Evolutionary conservation across 2,329 filamentous ascomycete species (phyloP).

Genomic region (Aspergillus neoniger): DNA sequence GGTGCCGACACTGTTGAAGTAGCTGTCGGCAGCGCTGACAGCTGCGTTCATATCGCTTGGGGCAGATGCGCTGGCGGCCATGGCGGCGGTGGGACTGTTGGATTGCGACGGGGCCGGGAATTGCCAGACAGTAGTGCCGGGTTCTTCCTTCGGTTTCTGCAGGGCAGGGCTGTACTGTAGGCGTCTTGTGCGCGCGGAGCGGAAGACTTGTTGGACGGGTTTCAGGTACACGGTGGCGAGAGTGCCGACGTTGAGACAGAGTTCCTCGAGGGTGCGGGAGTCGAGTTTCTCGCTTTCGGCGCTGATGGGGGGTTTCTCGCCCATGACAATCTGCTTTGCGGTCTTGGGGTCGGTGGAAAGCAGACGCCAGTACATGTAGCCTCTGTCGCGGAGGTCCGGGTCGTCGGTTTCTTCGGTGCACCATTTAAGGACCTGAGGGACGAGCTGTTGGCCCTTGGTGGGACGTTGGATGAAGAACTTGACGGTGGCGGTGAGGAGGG

Average conservation of each 20-base stretch:
- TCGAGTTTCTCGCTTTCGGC: conserved; percentile 95
- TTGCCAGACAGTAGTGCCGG: conserved; percentile 32
- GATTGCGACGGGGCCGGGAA: conserved; percentile 41
- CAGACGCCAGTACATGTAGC: conserved; percentile 99
- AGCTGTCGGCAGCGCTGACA: conserved; percentile 82
- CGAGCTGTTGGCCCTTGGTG: conserved; percentile 88
- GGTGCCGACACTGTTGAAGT: conserved; percentile 77
- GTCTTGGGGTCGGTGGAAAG: conserved; percentile 87
- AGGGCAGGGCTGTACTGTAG: conserved; percentile 82
- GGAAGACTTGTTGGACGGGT: conserved; percentile 95
- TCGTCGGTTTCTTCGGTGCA: conserved; percentile 99
- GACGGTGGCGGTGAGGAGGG: conserved; percentile 90
- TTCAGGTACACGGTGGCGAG: conserved; percentile 97
- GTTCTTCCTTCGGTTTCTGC: conserved; percentile 64
- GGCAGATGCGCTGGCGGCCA: conserved; percentile 30
- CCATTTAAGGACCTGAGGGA: conserved; percentile 96
- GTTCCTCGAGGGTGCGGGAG: conserved; percentile 86
- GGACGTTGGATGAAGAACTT: conserved; percentile 97
- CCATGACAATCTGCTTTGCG: conserved; percentile 91
- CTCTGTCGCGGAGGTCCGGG: conserved; percentile 89
- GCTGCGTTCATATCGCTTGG: conserved; percentile 65
- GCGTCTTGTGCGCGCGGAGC: conserved; percentile 76
- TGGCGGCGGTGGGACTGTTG: conserved; percentile 24
- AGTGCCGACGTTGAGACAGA: conserved; percentile 95
- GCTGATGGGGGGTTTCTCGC: conserved; percentile 93